Conservation (phyloP, 768 basidiomycete genomes). For the Suillus subaureus region DNA sequence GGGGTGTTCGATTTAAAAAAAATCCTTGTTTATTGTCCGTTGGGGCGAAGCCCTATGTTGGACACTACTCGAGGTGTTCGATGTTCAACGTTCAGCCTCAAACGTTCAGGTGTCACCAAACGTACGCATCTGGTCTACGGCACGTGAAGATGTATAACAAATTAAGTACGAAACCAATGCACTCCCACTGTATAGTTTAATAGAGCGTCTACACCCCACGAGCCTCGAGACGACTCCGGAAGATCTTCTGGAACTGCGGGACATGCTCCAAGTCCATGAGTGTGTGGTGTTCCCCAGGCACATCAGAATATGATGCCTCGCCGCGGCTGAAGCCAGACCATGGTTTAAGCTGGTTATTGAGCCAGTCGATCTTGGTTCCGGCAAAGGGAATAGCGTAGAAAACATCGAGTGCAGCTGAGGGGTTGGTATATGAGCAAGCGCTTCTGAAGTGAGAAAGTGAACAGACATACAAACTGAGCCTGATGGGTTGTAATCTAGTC, state of each 20-base stretch:
- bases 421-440: constrained; percentile 6
- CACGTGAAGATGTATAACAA: neutral
- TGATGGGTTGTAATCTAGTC: constrained; percentile 26
- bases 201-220: constrained; percentile 26
- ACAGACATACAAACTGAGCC: constrained; percentile 29
- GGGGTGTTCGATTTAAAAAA: neutral
- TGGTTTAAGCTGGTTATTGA: constrained; percentile 30
- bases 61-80: neutral
- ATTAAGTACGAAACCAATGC: neutral
- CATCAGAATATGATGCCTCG: constrained; percentile 27
- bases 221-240: constrained; percentile 26
- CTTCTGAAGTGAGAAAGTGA: neutral
- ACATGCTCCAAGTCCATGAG: constrained; percentile 35
- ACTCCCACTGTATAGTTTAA: neutral
- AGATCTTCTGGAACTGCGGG: constrained; percentile 31
- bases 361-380: constrained; percentile 31
- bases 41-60: too few relatives aligned
- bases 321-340: constrained; percentile 27
- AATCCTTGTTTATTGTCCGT: too few relatives aligned
- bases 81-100: too few relatives aligned
- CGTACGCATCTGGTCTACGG: neutral
- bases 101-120: neutral
- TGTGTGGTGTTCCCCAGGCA: constrained; percentile 32
- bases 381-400: constrained; percentile 31
- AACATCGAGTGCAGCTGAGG: constrained; percentile 24